Evolutionary conservation across 345 rosid genomes (phyloP).

Genomic region (Lepidium aucheri): DNA sequence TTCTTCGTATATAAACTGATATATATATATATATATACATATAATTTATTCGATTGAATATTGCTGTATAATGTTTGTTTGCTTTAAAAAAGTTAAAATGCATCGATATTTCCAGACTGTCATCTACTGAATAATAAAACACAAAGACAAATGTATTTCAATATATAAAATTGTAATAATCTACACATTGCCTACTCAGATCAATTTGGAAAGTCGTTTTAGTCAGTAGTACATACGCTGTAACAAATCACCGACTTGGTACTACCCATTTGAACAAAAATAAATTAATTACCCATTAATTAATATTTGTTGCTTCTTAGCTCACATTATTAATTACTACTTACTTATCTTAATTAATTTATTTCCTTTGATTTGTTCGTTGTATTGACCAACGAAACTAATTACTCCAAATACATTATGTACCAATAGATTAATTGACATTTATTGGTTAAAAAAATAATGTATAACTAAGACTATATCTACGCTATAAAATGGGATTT

Average conservation of each 20-base stretch:
- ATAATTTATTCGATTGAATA: neutral
- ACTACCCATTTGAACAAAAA: neutral
- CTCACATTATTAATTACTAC: neutral
- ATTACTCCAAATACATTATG: neutral
- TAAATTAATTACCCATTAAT: neutral
- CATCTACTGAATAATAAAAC: neutral
- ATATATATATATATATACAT: too few relatives aligned
- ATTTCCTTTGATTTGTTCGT: constrained; percentile 16
- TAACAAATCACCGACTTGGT: constrained; percentile 20
- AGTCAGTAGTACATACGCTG: neutral
- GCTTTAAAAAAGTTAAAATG: neutral
- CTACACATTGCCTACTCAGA: constrained; percentile 25
- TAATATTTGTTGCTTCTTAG: neutral
- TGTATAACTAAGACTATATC: neutral
- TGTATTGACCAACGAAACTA: constrained; percentile 10
- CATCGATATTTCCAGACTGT: constrained; percentile 13
- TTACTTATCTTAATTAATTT: neutral
- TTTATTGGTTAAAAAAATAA: neutral
- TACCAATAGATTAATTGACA: neutral
- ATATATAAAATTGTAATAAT: neutral
- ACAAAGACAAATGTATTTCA: neutral
- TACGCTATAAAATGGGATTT: too few relatives aligned
- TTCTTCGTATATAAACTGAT: neutral
- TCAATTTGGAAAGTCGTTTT: constrained; percentile 16
- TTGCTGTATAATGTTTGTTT: neutral